Base-by-base conservation (phyloP, 345 rosid genomes). In the Alliaria petiolata region DNA sequence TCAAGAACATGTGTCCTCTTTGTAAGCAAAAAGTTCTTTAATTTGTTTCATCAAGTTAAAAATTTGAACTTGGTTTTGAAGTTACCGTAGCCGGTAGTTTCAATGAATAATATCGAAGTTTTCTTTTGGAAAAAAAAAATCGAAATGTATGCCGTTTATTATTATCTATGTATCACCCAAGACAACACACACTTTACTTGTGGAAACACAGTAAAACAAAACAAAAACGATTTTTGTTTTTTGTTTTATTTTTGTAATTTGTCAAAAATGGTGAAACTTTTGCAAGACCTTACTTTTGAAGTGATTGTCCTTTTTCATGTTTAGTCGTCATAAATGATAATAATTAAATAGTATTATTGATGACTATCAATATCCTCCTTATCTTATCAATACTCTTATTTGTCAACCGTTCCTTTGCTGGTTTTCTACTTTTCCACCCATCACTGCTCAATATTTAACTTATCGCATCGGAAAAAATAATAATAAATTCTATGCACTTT, bases 251-350 rank as follows among this genome's bases (percentile, higher is more conserved):
- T 26, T 63, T 44, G 14, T 36, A 55, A 45, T 66, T 67, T 74
- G 73, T 42, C 73, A 60, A 67, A 74, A 74, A 67, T 43, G 62
- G 73, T 60, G 78, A 74, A 67, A 74, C 78, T 42, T 15, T 42
- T n/a, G 62, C 25, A 42, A 31, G 46, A 22, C 73, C 67, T 42
- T 74, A 60, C 78, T 22, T 74, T 35, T 22, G 33, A 67, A 74
- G 68, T 59, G 71, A 59, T 60, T 34, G 62, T 50, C 62, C 49
- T 1, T 15, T 67, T 74, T 59, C 31, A 60, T 74, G 63, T 57
- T 40, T 45, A 40, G 55, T 59, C 55, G n/a, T n/a, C n/a, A n/a
- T n/a, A n/a, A n/a, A 25, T 67, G 50, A 31, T 59, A 73, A 30
- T 46, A 14, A 34, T 38, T 54, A 53, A 62, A 61, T 64, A n/a